These are phyloP conservation scores for Sequoia sempervirens DNA, from an alignment of 75 land plant species.

Conservation along the genomic window DNA sequence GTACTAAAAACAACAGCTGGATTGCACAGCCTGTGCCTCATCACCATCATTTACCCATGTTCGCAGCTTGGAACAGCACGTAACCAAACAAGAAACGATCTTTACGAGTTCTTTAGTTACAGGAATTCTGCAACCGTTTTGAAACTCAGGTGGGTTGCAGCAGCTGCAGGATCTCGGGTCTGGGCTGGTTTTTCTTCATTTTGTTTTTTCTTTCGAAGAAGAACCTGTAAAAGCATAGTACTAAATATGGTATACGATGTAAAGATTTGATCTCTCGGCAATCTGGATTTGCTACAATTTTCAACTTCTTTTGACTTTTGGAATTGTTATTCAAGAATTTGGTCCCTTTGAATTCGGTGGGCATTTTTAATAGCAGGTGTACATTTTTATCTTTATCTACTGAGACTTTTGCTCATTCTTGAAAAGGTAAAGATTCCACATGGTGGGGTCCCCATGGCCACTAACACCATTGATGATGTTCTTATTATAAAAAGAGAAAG, in stretches of 20 bases:
- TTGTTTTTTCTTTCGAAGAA: not conserved
- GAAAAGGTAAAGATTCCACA: no score
- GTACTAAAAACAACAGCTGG: not conserved
- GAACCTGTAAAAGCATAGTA: not conserved
- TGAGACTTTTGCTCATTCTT: no score
- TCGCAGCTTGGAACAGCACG: not conserved
- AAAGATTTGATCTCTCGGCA: not conserved
- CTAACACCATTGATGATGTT: no score
- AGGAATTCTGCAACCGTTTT: not conserved
- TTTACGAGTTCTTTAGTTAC: no score
- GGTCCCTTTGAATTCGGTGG: not conserved
- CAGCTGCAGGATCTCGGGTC: no score
- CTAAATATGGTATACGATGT: not conserved
- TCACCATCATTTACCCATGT: not conserved
- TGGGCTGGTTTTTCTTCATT: no score
- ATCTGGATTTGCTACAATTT: not conserved
- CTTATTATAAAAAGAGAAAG: no score
- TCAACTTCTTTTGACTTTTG: not conserved
- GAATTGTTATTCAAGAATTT: no score
- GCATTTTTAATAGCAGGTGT: not conserved
- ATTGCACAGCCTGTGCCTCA: not conserved
- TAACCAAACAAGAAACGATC: not conserved
- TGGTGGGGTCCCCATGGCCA: no score
- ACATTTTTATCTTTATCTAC: no score
- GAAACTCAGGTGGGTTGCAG: not conserved